phyloP scores from a whole-genome alignment of 257 asterid species.

The Mentha longifolia region DNA sequence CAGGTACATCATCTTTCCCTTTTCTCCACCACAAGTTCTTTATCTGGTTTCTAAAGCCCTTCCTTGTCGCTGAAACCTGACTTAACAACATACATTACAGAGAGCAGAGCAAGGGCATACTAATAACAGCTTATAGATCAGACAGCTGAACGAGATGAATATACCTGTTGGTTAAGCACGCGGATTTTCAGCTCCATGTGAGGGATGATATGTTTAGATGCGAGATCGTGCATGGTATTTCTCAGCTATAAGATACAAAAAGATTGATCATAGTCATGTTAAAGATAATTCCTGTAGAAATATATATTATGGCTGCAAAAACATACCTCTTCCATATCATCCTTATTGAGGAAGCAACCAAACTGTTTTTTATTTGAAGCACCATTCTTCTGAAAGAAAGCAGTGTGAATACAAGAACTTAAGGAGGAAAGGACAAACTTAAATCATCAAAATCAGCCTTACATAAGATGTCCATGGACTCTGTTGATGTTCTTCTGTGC shows the following conservation, averaged over 20 bases:
- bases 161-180: slow-evolving; percentile 89
- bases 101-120: neutral
- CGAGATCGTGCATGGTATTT: slow-evolving; percentile 72
- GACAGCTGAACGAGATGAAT: slow-evolving; percentile 24
- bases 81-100: slow-evolving; percentile 29
- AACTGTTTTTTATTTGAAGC: slow-evolving; percentile 50
- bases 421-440: slow-evolving; percentile 12
- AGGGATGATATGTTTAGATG: slow-evolving; percentile 93
- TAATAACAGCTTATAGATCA: slow-evolving; percentile 27
- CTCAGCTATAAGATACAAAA: slow-evolving; percentile 60
- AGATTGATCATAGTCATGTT: slow-evolving; percentile 29
- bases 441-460: slow-evolving; percentile 44
- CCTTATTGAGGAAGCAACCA: slow-evolving; percentile 71
- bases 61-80: slow-evolving; percentile 96
- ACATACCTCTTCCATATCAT: slow-evolving; percentile 86
- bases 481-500: slow-evolving; percentile 57
- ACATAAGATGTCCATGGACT: slow-evolving; percentile 79
- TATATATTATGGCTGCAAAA: slow-evolving; percentile 27
- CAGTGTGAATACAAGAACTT: slow-evolving; percentile 31
- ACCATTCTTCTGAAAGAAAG: slow-evolving; percentile 57
- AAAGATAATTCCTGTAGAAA: slow-evolving; percentile 31
- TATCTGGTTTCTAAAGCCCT: slow-evolving; percentile 96
- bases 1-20: slow-evolving; percentile 92
- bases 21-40: slow-evolving; percentile 99
- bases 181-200: slow-evolving; percentile 96